A percentile compares a stretch with the other conserved stretches of the same genome.
Evolutionary conservation across 257 asterid species (phyloP).

Genomic region (Paulownia fortunei): DNA sequence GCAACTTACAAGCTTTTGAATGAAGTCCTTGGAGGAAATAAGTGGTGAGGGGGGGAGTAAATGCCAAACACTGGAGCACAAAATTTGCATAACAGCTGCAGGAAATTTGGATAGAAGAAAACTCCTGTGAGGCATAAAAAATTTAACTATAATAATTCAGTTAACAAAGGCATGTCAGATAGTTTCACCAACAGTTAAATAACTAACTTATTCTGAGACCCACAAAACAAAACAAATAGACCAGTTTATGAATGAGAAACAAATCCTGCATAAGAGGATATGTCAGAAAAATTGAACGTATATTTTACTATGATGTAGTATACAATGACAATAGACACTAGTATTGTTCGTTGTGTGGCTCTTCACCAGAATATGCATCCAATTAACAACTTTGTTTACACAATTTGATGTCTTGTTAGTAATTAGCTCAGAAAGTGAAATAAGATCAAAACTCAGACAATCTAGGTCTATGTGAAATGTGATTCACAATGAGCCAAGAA

Average conservation of each 20-base stretch:
- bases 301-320: too few species aligned
- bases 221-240: not conserved
- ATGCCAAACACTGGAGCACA: slow-evolving; percentile 75
- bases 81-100: slow-evolving; percentile 82
- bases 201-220: not conserved
- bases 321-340: not conserved
- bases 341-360: not conserved
- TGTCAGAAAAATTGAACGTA: not conserved
- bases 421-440: too few species aligned
- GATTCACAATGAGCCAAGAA: not conserved
- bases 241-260: too few species aligned
- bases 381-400: not conserved
- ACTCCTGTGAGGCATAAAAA: not conserved
- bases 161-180: not conserved
- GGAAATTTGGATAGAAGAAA: slow-evolving; percentile 16
- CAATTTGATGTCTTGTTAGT: not conserved
- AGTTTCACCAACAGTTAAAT: not conserved
- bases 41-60: slow-evolving; percentile 76
- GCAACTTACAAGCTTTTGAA: slow-evolving; percentile 60
- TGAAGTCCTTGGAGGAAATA: slow-evolving; percentile 75
- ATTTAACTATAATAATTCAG: not conserved
- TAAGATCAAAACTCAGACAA: not conserved
- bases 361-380: not conserved
- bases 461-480: not conserved
- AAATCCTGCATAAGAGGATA: too few species aligned